These are phyloP conservation scores for Aspergillus tubingensis DNA, from an alignment of 2,329 filamentous ascomycete species.

Conservation along the genomic window DNA sequence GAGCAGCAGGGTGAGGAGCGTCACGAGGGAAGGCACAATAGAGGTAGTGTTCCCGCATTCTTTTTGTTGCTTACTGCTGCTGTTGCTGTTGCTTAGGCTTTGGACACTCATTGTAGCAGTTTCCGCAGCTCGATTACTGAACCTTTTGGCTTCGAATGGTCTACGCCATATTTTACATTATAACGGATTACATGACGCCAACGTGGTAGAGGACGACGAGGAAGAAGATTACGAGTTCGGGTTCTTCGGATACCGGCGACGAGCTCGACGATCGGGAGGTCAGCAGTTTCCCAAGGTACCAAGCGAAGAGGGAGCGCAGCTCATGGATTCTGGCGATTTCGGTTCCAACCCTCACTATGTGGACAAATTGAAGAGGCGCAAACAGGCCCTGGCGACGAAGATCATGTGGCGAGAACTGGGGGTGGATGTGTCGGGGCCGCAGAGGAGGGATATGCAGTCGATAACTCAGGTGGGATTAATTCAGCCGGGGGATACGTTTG, in stretches of 20 bases:
- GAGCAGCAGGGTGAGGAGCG: slow-evolving; percentile 19
- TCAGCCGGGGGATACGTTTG: too few species aligned
- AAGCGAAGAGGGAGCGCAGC: slow-evolving; percentile 69
- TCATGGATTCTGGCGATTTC: slow-evolving; percentile 84
- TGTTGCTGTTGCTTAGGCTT: not conserved
- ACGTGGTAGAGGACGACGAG: slow-evolving; percentile 28
- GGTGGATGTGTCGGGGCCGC: slow-evolving; percentile 59
- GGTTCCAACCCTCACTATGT: slow-evolving; percentile 65
- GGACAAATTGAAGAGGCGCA: slow-evolving; percentile 57
- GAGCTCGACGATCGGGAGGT: slow-evolving; percentile 45
- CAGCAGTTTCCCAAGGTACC: slow-evolving; percentile 79
- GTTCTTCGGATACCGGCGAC: slow-evolving; percentile 47
- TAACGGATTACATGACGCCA: slow-evolving; percentile 31
- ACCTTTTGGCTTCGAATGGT: slow-evolving; percentile 56
- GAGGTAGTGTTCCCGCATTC: slow-evolving; percentile 22
- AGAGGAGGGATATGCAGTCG: slow-evolving; percentile 64
- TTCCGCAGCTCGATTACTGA: slow-evolving; percentile 51
- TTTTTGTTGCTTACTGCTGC: too few species aligned
- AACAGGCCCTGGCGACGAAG: slow-evolving; percentile 63
- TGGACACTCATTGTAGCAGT: slow-evolving; percentile 26
- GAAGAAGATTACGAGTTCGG: slow-evolving; percentile 35
- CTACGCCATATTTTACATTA: slow-evolving; percentile 54
- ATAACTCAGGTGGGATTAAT: slow-evolving; percentile 63
- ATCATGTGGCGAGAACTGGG: slow-evolving; percentile 83
- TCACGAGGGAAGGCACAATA: slow-evolving; percentile 17